Evolutionary conservation across 2,329 filamentous ascomycete genomes (phyloP), one percentile per base, ranked within the genome.

Genomic region (Penicillium vulpinum): DNA sequence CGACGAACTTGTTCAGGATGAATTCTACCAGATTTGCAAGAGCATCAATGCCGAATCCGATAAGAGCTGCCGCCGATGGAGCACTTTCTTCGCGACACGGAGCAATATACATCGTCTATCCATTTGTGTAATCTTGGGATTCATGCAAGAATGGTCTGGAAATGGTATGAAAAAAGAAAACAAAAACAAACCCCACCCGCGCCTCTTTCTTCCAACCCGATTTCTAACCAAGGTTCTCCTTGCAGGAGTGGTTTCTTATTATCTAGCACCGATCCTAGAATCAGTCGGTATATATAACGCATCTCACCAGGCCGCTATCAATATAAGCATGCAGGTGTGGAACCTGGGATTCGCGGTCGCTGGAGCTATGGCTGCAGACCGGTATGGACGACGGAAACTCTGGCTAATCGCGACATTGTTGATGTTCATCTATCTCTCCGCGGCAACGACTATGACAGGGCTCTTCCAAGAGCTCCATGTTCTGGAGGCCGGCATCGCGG

Each of bases 1-100:
- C 11, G 63, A 64, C 16, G 56, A 56, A 9, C 39, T 67, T 24
- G 67, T 67, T 4, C 59, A 57, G 18, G 62, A 65, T 29, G 65
- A 70, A 51, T 69, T 61, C 33, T 58, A 57, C 21, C 64, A 70
- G 36, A 69, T 69, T 24, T 65, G 61, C 54, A 59, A 56, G 26
- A 66, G 61, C 33, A 66, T 66, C 31, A 51, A 55, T 15, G 62
- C 59, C 1, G 61, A 64, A 35, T 50, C 58, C 1, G 59, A 62
- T 41, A 40, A 57, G 15, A 58, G 58, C 22, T 53, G 55, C 15
- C 59, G 56, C 10, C 54, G 55, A 7, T 66, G 64, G 64, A 59
- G 55, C 31, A 45, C 61, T 5, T 66, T 66, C 46, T 54, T 64
- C 16, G 58, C 46, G 18, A 56, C 51, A 5, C 56, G 54, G 11